Base-by-base conservation (phyloP, 2,329 filamentous ascomycete species). In the Laburnicola sp. region DNA sequence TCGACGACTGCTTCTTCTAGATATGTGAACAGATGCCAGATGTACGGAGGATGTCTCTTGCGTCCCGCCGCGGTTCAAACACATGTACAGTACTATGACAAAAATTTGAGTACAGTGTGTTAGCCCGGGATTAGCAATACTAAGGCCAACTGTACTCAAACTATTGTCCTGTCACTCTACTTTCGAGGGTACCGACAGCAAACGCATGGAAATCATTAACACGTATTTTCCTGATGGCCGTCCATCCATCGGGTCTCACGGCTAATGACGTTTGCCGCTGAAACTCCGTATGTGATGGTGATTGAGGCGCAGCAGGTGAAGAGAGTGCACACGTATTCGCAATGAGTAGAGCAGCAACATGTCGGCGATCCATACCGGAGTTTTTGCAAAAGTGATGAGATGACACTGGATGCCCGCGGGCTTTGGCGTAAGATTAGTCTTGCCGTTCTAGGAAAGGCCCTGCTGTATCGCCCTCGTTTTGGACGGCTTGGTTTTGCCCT, bases 221-320 rank as follows among this genome's bases (percentile, higher is more conserved):
- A 38, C 35, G 26, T 23, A 42, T 11, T 9, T n/a, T 42, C 25
- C 21, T 3, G 34, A 51, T 21, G 30, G 31, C 48, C 28, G 42
- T 27, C 11, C 11, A 42, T 37, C 43, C 23, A 25, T 16, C 31
- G 41, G 26, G 35, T 30, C 38, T 41, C 27, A 37, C 34, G 44
- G 39, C 44, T 41, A 54, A 54, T 51, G 47, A 48, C 48, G 44
- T 51, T 36, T 35, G 44, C 27, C 16, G 28, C 41, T 51, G 52
- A 48, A 45, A 51, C 44, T 26, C 22, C 6, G 44, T 34, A 31
- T 23, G 23, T 26, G 27, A 21, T 21, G 40, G 34, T 2, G 27
- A 8, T 32, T 9, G 6, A 22, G 22, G 3, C 21, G 27, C 21
- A 34, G 30, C 21, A 47, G 27, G 3, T 27, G 30, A 32, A 32